Evolutionary conservation across 2,329 filamentous ascomycete species (phyloP).

Genomic region (Cordyceps javanica): DNA sequence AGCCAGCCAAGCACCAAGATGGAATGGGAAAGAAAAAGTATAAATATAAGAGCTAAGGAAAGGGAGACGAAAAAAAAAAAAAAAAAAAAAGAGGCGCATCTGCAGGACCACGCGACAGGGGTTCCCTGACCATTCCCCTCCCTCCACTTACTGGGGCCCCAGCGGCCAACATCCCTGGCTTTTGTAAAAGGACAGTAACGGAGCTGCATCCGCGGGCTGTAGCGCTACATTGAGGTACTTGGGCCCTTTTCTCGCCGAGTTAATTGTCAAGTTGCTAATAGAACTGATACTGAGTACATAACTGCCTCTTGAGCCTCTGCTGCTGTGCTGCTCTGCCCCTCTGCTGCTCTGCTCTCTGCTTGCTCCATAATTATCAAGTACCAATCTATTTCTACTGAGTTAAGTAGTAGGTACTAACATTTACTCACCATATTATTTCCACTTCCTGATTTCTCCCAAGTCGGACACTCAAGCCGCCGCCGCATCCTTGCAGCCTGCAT

Average conservation of each 20-base stretch:
- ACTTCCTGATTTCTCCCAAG: no score
- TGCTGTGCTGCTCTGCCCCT: not conserved
- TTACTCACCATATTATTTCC: not conserved
- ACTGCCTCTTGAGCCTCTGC: no score
- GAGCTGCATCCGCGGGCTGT: not conserved
- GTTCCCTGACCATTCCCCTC: not conserved
- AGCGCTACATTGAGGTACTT: not conserved
- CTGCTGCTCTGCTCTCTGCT: not conserved
- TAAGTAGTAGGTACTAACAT: no score
- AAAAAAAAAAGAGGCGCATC: conserved; percentile 5
- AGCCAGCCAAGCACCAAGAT: not conserved
- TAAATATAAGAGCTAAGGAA: not conserved
- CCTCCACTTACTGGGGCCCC: not conserved
- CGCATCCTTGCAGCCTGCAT: not conserved
- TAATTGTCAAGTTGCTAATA: not conserved
- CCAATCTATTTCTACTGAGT: no score
- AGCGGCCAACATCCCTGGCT: not conserved
- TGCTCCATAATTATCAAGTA: no score
- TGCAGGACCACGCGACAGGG: conserved; percentile 7
- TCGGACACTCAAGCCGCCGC: not conserved
- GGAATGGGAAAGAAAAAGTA: not conserved
- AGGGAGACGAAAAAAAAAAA: not conserved
- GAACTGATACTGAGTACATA: no score
- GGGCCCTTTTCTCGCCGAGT: not conserved
- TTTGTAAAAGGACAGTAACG: not conserved